A percentile compares a stretch with the other conserved stretches of the same genome.
Conservation (phyloP, 2,329 filamentous ascomycete species). For the Tolypocladium tundrense region DNA sequence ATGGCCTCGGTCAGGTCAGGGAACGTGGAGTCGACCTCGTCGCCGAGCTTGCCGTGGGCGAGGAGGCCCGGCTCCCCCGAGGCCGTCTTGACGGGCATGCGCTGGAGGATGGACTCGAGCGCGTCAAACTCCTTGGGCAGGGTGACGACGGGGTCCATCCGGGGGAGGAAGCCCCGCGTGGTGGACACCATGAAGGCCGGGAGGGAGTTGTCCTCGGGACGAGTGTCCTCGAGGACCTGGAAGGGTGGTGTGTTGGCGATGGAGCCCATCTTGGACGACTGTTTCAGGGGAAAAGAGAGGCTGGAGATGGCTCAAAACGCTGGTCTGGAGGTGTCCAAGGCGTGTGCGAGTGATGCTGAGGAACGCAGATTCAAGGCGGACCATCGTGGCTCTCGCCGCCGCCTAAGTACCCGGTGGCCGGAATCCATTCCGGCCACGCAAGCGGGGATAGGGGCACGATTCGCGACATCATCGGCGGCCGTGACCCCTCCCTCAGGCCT, state of each 20-base stretch:
- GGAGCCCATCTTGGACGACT: slow-evolving; percentile 27
- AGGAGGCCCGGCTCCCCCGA: slow-evolving; percentile 70
- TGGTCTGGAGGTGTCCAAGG: neutral
- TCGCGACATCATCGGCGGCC: slow-evolving; percentile 9
- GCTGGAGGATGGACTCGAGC: slow-evolving; percentile 60
- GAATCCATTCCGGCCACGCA: slow-evolving; percentile 35
- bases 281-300: neutral
- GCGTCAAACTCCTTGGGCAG: slow-evolving; percentile 66
- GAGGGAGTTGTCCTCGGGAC: slow-evolving; percentile 50
- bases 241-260: slow-evolving; percentile 31
- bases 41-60: slow-evolving; percentile 62
- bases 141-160: slow-evolving; percentile 47
- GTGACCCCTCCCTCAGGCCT: slow-evolving; percentile 6
- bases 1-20: slow-evolving; percentile 67
- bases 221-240: slow-evolving; percentile 52
- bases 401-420: slow-evolving; percentile 39
- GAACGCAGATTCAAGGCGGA: neutral
- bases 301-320: neutral
- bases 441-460: slow-evolving; percentile 15
- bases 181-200: slow-evolving; percentile 74
- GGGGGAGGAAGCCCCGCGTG: slow-evolving; percentile 63
- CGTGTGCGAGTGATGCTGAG: neutral
- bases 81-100: slow-evolving; percentile 68
- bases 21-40: slow-evolving; percentile 61
- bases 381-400: slow-evolving; percentile 16